phyloP scores from a whole-genome alignment of 2,329 filamentous ascomycete genomes.

The Penicillium sp. region DNA sequence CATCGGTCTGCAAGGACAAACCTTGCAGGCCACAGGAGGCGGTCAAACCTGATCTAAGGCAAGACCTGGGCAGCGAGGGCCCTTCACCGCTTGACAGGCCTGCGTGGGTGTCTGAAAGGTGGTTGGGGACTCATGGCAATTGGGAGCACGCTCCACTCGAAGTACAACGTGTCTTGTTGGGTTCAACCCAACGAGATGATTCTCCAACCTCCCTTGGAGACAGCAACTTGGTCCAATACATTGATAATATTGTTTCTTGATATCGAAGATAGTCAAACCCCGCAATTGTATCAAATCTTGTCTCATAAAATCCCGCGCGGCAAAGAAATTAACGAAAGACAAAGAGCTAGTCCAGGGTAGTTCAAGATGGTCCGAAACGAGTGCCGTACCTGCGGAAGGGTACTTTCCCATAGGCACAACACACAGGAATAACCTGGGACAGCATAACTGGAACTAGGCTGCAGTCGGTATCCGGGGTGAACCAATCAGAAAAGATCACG shows the following conservation, averaged over 20 bases:
- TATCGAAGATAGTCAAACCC: neutral
- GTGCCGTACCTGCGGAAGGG: slow-evolving; percentile 4
- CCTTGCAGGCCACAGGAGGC: slow-evolving; percentile 29
- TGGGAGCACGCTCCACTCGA: slow-evolving; percentile 9
- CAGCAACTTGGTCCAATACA: slow-evolving; percentile 1
- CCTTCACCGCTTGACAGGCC: slow-evolving; percentile 24
- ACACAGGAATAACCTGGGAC: neutral
- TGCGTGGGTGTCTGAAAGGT: slow-evolving; percentile 22
- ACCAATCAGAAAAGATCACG: slow-evolving; percentile 27
- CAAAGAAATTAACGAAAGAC: slow-evolving; percentile 1
- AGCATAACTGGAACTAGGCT: slow-evolving; percentile 6
- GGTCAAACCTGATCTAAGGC: slow-evolving; percentile 26
- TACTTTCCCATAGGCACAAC: slow-evolving; percentile 4
- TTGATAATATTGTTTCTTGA: slow-evolving; percentile 7
- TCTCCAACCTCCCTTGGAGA: neutral
- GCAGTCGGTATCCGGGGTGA: slow-evolving; percentile 15
- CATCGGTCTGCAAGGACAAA: slow-evolving; percentile 25
- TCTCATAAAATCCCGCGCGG: slow-evolving; percentile 21
- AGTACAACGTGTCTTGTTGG: slow-evolving; percentile 5
- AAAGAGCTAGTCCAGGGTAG: slow-evolving; percentile 2
- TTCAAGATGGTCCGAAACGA: neutral
- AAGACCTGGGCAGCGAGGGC: slow-evolving; percentile 13
- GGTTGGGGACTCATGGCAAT: slow-evolving; percentile 9
- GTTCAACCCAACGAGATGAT: neutral
- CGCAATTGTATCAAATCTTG: slow-evolving; percentile 1